A percentile compares a stretch with the other conserved stretches of the same genome.
phyloP scores from a whole-genome alignment of 2,329 filamentous ascomycete species.

The Macrophomina pseudophaseolina region DNA sequence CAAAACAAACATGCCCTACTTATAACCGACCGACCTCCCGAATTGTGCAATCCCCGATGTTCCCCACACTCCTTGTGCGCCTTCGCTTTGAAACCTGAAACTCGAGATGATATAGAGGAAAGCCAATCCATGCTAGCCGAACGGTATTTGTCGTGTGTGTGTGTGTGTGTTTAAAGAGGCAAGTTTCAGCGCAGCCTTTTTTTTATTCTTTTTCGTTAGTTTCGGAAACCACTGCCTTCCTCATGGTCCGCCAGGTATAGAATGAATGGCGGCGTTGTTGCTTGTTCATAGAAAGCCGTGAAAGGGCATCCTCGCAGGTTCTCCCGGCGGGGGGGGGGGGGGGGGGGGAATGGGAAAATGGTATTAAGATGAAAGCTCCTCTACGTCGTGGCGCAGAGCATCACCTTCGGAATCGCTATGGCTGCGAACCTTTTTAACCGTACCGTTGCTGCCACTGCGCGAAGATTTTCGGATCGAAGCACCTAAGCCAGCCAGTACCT shows the following conservation, averaged over 20 bases:
- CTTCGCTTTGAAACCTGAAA: constrained; percentile 24
- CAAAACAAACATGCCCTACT: constrained; percentile 12
- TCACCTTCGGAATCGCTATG: constrained; percentile 26
- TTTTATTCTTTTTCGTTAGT: not conserved
- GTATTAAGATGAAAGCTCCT: not conserved
- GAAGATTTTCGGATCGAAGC: constrained; percentile 38
- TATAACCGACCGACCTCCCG: constrained; percentile 16
- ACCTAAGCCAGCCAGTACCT: constrained; percentile 36
- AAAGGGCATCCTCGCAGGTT: not conserved
- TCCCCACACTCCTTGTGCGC: constrained; percentile 20
- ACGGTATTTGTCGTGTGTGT: constrained; percentile 11
- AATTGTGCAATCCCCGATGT: constrained; percentile 5
- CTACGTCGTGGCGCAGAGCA: constrained; percentile 14
- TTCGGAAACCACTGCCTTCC: not conserved
- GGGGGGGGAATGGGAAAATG: not conserved
- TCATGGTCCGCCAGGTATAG: constrained; percentile 2
- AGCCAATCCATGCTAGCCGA: constrained; percentile 20
- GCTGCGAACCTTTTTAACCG: constrained; percentile 53
- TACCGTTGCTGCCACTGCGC: constrained; percentile 56
- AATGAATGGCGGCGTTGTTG: constrained; percentile 1
- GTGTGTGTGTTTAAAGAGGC: constrained; percentile 10
- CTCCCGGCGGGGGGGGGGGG: too few species aligned
- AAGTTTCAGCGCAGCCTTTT: constrained; percentile 1
- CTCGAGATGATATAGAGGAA: constrained; percentile 20
- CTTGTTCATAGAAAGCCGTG: constrained; percentile 11